Percentiles rank a stretch among this genome's conserved stretches.
Conservation (phyloP, 371 early-diverging fungal species). For the Mortierella sp. region DNA sequence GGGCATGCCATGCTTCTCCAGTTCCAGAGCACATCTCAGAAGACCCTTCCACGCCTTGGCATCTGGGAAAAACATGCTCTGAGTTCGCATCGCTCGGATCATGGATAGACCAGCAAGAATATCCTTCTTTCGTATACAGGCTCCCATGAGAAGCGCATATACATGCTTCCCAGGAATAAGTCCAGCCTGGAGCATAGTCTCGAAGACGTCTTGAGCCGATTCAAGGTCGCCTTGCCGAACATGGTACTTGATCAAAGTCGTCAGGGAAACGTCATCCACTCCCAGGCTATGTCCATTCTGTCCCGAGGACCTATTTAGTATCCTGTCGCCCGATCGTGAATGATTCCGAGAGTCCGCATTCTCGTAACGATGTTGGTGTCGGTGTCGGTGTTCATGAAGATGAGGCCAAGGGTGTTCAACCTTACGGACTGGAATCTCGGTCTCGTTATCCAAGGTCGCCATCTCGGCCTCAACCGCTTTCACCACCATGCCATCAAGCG, state of each 20-base stretch:
- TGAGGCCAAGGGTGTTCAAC: neutral
- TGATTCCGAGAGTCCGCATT: too few species aligned
- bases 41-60: constrained; percentile 53
- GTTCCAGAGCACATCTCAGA: constrained; percentile 27
- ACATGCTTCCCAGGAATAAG: constrained; percentile 22
- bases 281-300: neutral
- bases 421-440: constrained; percentile 22
- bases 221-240: constrained; percentile 27
- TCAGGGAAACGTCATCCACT: constrained; percentile 28
- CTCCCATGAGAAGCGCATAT: constrained; percentile 25
- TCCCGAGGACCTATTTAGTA: too few species aligned
- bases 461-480: neutral
- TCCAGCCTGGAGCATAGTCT: constrained; percentile 35
- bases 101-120: constrained; percentile 15
- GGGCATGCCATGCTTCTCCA: constrained; percentile 14
- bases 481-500: constrained; percentile 22
- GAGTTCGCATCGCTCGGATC: constrained; percentile 22
- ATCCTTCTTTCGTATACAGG: constrained; percentile 27
- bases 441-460: constrained; percentile 3
- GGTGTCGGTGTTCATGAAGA: too few species aligned
- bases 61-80: constrained; percentile 24
- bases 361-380: neutral
- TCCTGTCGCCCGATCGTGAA: too few species aligned
- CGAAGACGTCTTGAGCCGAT: constrained; percentile 25
- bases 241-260: constrained; percentile 46